Evolutionary conservation across 306 rosid species (phyloP), one percentile per base, ranked within the genome.

Genomic region (Lablab purpureus): DNA sequence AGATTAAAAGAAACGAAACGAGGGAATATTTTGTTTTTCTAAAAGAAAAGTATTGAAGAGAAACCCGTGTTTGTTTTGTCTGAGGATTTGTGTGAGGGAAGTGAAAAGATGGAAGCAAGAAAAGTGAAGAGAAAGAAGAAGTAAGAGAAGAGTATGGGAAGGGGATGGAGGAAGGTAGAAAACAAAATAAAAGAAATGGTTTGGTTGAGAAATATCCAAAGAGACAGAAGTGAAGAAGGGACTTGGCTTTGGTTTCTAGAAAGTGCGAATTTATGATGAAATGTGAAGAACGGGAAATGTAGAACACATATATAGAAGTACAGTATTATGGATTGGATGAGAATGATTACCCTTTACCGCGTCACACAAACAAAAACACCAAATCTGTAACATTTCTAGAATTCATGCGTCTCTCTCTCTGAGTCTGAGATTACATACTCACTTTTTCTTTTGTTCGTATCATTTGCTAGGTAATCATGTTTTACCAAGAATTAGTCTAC

Each of bases 261-360:
- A 67, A 67, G n/a, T 37, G 52, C 72, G 34, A 40, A 37, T 40
- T 66, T 40, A 11, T 67, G 18, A 67, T 40, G 34, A 67, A 67
- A 32, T 67, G 52, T 23, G 18, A 67, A 22, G 52, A 17, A 67
- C 11, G 19, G 71, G 50, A 65, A 6, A 15, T 62, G 15, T 3
- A 43, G 49, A 12, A 43, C 12, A 43, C 17, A 11, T 43, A 43
- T 43, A 12, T 43, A 43, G 5, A 5, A 43, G 49, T 11, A 43
- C 3, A 43, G 49, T 11, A 43, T 12, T 10, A 3, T 62, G 36
- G 65, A 1, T 6, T 56, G 36, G 3, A 28, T 21, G 62, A 7
- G 5, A 32, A 37, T 37, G 9, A 37, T 7, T 50, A 6, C 56
- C 60, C 14, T 54, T 25, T 54, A 54, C 60, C 28, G 28, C 60